These are phyloP conservation scores for Grosmannia huntii DNA, from an alignment of 2,329 filamentous ascomycete genomes.

Conservation along the genomic window DNA sequence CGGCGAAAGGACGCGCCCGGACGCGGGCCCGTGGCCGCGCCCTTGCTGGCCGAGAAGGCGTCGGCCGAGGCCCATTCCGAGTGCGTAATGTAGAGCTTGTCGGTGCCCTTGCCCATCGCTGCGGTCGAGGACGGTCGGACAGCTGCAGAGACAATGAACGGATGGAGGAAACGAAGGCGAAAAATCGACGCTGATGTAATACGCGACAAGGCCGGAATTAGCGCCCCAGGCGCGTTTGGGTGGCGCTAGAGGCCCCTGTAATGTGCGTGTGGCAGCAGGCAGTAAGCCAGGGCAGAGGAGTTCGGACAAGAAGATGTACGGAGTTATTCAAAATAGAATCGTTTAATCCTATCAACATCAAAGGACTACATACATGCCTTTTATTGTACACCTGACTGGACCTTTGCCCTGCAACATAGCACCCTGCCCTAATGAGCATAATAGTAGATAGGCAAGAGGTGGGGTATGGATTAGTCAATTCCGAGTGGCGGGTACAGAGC, in stretches of 20 bases:
- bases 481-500: too few species aligned
- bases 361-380: too few species aligned
- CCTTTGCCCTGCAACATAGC: too few species aligned
- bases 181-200: neutral
- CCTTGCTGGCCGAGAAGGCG: conserved; percentile 71
- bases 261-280: too few species aligned
- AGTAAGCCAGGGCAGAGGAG: too few species aligned
- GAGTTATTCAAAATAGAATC: too few species aligned
- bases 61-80: conserved; percentile 93
- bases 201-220: neutral
- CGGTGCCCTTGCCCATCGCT: conserved; percentile 38
- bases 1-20: conserved; percentile 52
- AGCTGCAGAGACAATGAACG: neutral
- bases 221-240: neutral
- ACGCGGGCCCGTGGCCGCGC: conserved; percentile 33
- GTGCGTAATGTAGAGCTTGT: conserved; percentile 71
- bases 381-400: too few species aligned
- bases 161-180: neutral
- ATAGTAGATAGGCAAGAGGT: too few species aligned
- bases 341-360: too few species aligned
- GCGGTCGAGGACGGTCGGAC: neutral
- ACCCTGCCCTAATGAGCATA: too few species aligned
- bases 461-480: too few species aligned
- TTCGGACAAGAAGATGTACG: too few species aligned
- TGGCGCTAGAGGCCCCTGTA: neutral